Base-by-base conservation (phyloP, 2,329 filamentous ascomycete genomes). In the Gliomastix tumulicola region DNA sequence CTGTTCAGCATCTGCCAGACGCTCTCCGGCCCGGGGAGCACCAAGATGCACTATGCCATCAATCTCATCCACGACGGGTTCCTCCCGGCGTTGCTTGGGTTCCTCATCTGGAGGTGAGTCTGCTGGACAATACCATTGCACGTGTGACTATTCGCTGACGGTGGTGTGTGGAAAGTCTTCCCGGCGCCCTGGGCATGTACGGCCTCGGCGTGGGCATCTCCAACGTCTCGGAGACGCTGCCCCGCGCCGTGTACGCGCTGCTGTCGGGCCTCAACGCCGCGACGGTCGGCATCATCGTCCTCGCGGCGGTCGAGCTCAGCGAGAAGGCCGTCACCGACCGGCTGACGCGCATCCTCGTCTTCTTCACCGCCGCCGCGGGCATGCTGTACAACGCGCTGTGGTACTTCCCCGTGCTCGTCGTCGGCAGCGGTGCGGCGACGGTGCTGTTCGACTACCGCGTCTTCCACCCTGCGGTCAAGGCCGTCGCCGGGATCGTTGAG, bases 41-140 rank as follows among this genome's bases (percentile, higher is more conserved):
- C 82, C 3, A 87, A 87, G 50, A 82, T 87, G 74, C 52, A 76
- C 0, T 86, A 83, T 41, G 82, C 74, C 41, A 76, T 87, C 28
- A 75, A 78, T 25, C 55, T 83, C 15, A 69, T 85, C 9, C 79
- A 77, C 41, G 70, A 69, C 10, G 81, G 81, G 0, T 60, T 81
- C 5, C 37, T 73, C 3, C 60, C 70, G 0, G 82, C 79, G 0
- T 7, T 83, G 2, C 44, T 82, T 2, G 69, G 64, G 0, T 82
- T 87, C 43, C 42, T 81, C 0, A 50, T 83, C 2, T 87, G 82
- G 81, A 75, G 70, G 75, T 76, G 50, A 15, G 28, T 10, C 17
- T 28, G 25, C 13, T 4, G 4, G 25, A 7, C n/a, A n/a, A n/a
- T n/a, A n/a, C n/a, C n/a, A n/a, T n/a, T n/a, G n/a, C n/a, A n/a